These are phyloP conservation scores for Fraxinus americana DNA, from an alignment of 257 asterid species.

Conservation along the genomic window DNA sequence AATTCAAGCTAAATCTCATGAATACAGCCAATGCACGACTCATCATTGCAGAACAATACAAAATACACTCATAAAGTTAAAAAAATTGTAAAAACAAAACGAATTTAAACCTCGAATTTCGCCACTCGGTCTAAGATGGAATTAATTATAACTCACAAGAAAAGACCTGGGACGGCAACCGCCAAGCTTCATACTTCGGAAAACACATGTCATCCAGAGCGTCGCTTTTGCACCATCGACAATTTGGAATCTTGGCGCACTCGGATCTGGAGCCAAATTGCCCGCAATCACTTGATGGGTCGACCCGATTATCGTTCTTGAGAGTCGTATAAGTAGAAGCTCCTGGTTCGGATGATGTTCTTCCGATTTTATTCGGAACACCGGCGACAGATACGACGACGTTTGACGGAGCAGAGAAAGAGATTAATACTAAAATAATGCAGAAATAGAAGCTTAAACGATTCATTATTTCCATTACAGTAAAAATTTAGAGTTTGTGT, in stretches of 20 bases:
- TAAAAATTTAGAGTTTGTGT: neutral
- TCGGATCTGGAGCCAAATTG: conserved; percentile 19
- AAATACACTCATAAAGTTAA: neutral
- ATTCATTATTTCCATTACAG: neutral
- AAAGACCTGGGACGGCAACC: conserved; percentile 44
- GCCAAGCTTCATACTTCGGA: conserved; percentile 42
- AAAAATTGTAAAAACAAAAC: neutral
- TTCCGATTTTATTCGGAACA: neutral
- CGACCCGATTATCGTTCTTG: conserved; percentile 18
- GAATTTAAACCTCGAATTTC: neutral
- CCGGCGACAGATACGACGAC: neutral
- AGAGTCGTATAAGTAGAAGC: neutral
- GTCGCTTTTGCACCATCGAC: conserved; percentile 45
- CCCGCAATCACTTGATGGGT: neutral
- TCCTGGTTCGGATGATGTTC: neutral
- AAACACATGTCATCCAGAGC: conserved; percentile 42
- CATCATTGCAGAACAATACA: neutral
- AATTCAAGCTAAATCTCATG: conserved; percentile 3
- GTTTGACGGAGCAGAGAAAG: neutral
- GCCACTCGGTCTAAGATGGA: too few relatives aligned
- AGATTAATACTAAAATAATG: neutral
- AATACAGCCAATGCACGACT: neutral
- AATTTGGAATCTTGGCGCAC: conserved; percentile 22
- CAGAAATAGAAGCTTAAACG: neutral
- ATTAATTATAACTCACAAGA: conserved; percentile 20